Evolutionary conservation across 1,284 basidiomycete species (phyloP).

Genomic region (Cutaneotrichosporon cavernicola): DNA sequence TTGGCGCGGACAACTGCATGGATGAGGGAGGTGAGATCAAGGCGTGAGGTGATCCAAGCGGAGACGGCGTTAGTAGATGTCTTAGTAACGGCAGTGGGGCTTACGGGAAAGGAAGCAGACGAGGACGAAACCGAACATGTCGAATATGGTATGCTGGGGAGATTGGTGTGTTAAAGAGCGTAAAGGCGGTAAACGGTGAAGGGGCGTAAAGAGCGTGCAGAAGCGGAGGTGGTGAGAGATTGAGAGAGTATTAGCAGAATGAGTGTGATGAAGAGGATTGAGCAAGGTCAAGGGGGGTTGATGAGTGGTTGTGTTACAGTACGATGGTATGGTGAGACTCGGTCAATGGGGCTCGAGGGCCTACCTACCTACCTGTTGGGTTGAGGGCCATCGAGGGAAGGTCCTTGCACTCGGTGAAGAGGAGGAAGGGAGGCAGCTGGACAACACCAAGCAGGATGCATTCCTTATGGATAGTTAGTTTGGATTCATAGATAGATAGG

Average conservation of each 20-base stretch:
- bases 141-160: background rate
- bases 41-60: background rate
- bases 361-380: background rate
- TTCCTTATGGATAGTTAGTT: too few relatives aligned
- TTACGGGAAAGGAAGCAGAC: slow-evolving; percentile 34
- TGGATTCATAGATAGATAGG: too few relatives aligned
- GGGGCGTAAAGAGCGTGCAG: background rate
- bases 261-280: background rate
- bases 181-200: background rate
- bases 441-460: too few relatives aligned
- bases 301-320: background rate
- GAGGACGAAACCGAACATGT: slow-evolving; percentile 8
- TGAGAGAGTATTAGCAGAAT: slow-evolving; percentile 3
- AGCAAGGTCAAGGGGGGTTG: background rate
- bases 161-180: background rate
- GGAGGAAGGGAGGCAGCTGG: background rate
- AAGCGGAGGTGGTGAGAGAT: background rate
- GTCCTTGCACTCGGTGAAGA: background rate
- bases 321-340: too few relatives aligned
- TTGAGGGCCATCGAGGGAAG: background rate
- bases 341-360: background rate
- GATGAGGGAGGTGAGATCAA: background rate
- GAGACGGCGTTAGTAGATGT: background rate
- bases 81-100: slow-evolving; percentile 13
- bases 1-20: slow-evolving; percentile 17